A percentile compares a stretch with the other conserved stretches of the same genome.
Conservation (phyloP, 2,329 filamentous ascomycete species). For the Zymoseptoria ardabiliae region DNA sequence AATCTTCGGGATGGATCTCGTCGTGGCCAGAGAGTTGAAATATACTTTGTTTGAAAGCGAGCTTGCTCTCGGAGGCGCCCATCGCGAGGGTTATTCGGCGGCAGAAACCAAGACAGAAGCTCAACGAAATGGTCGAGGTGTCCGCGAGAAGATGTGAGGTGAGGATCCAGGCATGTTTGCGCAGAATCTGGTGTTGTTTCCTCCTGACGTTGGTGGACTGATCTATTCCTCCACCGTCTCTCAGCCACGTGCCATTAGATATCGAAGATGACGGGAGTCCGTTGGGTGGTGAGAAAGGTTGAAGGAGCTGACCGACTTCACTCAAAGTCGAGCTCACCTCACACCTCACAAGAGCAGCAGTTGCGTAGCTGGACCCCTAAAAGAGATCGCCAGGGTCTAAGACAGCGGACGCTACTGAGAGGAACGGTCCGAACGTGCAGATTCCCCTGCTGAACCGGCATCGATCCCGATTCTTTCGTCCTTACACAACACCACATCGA, state of each 20-base stretch:
- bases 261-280: not conserved
- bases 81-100: constrained; percentile 42
- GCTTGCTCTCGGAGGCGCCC: constrained; percentile 97
- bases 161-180: not conserved
- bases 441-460: not conserved
- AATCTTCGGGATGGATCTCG: constrained; percentile 77
- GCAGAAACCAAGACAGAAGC: not conserved
- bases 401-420: not conserved
- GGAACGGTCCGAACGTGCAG: not conserved
- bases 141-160: not conserved
- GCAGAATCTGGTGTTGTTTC: not conserved
- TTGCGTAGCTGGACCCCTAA: not conserved
- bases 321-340: not conserved
- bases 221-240: not conserved
- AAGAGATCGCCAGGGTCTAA: not conserved
- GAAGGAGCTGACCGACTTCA: not conserved
- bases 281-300: not conserved
- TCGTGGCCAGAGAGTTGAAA: constrained; percentile 91
- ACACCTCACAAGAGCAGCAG: not conserved
- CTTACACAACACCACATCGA: not conserved
- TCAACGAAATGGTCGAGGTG: not conserved
- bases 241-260: not conserved
- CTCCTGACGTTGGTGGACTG: not conserved
- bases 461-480: not conserved
- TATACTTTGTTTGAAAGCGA: constrained; percentile 97